Percentiles rank a stretch among this genome's conserved stretches.
These are phyloP conservation scores for Lasiosphaeria hispida DNA, from an alignment of 495 filamentous ascomycete species.

Conservation along the genomic window DNA sequence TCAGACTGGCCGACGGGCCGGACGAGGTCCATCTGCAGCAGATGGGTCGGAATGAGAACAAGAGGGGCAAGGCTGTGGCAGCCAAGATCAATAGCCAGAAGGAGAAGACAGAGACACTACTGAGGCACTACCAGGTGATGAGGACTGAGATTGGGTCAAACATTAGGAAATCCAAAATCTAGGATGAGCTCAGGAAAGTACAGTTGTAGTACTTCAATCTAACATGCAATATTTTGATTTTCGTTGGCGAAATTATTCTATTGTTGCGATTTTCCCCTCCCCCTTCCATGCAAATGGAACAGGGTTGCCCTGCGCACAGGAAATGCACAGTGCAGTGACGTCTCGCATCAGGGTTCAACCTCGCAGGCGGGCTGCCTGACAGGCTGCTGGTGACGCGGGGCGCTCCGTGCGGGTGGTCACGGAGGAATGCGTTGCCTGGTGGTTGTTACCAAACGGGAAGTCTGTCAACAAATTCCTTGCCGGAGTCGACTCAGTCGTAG, in stretches of 20 bases:
- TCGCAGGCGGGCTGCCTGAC: too few species aligned
- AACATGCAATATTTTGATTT: not conserved
- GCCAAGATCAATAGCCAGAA: constrained; percentile 64
- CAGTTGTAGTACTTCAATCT: too few species aligned
- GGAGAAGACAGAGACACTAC: constrained; percentile 60
- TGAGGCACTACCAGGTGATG: constrained; percentile 58
- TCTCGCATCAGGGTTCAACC: too few species aligned
- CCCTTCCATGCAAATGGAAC: not conserved
- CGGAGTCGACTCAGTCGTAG: not conserved
- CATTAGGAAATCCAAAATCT: constrained; percentile 50
- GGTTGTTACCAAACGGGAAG: constrained; percentile 22
- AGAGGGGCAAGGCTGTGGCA: constrained; percentile 58
- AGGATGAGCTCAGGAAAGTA: constrained; percentile 10
- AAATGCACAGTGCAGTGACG: not conserved
- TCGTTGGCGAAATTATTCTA: too few species aligned
- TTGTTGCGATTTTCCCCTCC: not conserved
- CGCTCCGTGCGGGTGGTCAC: not conserved
- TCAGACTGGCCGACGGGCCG: constrained; percentile 85
- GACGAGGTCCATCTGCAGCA: constrained; percentile 95
- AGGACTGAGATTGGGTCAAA: constrained; percentile 48
- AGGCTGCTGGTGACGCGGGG: not conserved
- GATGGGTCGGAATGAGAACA: constrained; percentile 82
- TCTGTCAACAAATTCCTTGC: constrained; percentile 29
- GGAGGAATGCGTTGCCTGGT: constrained; percentile 27
- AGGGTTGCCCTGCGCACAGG: not conserved